Percentiles rank a stretch among this genome's conserved stretches.
These are phyloP conservation scores for Penicillium sclerotiorum DNA, from an alignment of 2,329 filamentous ascomycete genomes.

Conservation along the genomic window DNA sequence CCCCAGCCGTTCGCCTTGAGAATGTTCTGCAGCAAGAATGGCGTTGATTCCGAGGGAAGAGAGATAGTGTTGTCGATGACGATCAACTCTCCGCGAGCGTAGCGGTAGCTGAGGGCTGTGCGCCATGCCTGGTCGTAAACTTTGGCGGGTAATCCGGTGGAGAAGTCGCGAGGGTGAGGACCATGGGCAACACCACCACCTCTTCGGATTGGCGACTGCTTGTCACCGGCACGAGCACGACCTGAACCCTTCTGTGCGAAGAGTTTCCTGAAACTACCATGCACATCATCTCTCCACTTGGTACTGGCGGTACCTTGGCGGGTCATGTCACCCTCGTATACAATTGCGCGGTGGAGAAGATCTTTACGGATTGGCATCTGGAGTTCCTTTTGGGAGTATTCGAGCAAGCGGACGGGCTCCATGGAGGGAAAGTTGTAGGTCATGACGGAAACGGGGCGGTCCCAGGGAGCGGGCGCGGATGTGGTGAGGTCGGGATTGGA, in stretches of 20 bases:
- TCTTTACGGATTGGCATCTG: slow-evolving; percentile 85
- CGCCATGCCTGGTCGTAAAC: slow-evolving; percentile 96
- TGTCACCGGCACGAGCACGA: slow-evolving; percentile 74
- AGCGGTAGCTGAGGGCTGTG: slow-evolving; percentile 89
- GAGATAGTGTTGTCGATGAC: slow-evolving; percentile 79
- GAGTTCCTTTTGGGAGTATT: slow-evolving; percentile 81
- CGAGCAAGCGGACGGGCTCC: slow-evolving; percentile 76
- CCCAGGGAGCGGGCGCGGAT: slow-evolving; percentile 32
- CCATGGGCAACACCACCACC: slow-evolving; percentile 89
- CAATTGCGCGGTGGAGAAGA: slow-evolving; percentile 85
- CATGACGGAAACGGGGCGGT: slow-evolving; percentile 73
- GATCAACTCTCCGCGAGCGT: slow-evolving; percentile 81
- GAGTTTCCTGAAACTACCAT: slow-evolving; percentile 80
- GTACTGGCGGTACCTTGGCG: slow-evolving; percentile 82
- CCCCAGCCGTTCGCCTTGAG: slow-evolving; percentile 73
- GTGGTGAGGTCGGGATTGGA: slow-evolving; percentile 27
- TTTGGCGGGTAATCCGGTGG: slow-evolving; percentile 79
- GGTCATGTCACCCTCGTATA: slow-evolving; percentile 88
- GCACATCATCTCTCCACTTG: slow-evolving; percentile 81
- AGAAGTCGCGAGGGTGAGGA: slow-evolving; percentile 90
- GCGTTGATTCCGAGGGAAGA: slow-evolving; percentile 55
- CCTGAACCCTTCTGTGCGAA: slow-evolving; percentile 86
- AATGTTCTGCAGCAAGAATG: slow-evolving; percentile 67
- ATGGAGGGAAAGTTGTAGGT: slow-evolving; percentile 88
- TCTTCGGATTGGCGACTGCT: slow-evolving; percentile 76